These are phyloP conservation scores for Paraglomus occultum DNA, from an alignment of 192 early-diverging fungal genomes.

Conservation along the genomic window DNA sequence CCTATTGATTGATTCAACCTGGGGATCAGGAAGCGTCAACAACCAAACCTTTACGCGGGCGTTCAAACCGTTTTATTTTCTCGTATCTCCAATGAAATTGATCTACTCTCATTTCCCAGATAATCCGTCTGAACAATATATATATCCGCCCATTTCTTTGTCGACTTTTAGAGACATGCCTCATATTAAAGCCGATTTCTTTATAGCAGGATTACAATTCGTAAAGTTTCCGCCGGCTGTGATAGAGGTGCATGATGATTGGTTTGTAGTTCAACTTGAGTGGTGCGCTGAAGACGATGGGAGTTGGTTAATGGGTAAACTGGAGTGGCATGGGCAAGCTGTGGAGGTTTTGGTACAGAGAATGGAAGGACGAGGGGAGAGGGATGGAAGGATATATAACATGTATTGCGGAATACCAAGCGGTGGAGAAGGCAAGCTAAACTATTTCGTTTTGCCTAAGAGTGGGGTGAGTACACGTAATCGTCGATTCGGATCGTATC, in stretches of 20 bases:
- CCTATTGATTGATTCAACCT: constrained; percentile 58
- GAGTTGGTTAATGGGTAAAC: background rate
- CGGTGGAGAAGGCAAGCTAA: constrained; percentile 4
- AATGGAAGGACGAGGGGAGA: background rate
- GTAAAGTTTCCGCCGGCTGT: background rate
- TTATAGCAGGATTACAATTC: constrained; percentile 4
- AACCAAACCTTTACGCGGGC: constrained; percentile 40
- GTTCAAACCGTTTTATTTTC: constrained; percentile 57
- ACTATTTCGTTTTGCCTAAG: background rate
- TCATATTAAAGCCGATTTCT: background rate
- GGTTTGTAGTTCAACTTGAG: constrained; percentile 14
- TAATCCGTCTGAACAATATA: constrained; percentile 48
- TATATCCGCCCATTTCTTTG: constrained; percentile 40
- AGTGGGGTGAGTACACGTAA: constrained; percentile 3
- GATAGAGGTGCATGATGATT: constrained; percentile 13
- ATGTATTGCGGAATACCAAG: constrained; percentile 12
- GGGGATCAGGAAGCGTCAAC: constrained; percentile 49
- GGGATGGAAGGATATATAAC: constrained; percentile 9
- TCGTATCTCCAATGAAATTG: constrained; percentile 46
- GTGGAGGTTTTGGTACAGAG: background rate
- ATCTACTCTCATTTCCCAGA: constrained; percentile 61
- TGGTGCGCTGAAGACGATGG: background rate
- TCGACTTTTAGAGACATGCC: constrained; percentile 7
- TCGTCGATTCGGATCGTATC: too few species aligned
- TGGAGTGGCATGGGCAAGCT: constrained; percentile 22